A percentile compares a stretch with the other conserved stretches of the same genome.
phyloP scores from a whole-genome alignment of 805 yeast genomes.

The Kodamaea laetipori region DNA sequence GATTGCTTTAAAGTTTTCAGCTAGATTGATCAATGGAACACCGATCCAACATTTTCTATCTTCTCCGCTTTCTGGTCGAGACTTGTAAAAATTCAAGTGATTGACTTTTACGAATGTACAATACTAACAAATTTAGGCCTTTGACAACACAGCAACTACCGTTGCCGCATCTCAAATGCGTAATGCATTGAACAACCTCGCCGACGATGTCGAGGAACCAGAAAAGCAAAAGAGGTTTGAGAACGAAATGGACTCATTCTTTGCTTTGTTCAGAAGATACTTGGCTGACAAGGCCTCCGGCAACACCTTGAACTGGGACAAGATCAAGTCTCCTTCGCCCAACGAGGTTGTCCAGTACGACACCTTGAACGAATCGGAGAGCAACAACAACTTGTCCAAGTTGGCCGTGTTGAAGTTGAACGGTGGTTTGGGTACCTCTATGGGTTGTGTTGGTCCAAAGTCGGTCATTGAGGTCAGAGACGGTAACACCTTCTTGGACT shows the following conservation, averaged over 20 bases:
- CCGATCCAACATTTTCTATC: too few species aligned
- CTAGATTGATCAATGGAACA: too few species aligned
- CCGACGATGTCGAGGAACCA: slow-evolving; percentile 71
- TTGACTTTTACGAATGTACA: too few species aligned
- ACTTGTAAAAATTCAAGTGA: too few species aligned
- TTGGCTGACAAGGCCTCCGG: slow-evolving; percentile 86
- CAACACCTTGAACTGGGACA: slow-evolving; percentile 87
- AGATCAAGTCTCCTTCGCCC: slow-evolving; percentile 85
- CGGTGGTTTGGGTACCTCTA: slow-evolving; percentile 98
- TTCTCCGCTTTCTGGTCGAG: too few species aligned
- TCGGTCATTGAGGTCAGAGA: slow-evolving; percentile 98
- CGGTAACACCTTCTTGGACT: slow-evolving; percentile 94
- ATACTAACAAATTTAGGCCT: slow-evolving; percentile 58
- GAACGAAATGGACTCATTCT: slow-evolving; percentile 91
- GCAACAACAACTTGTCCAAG: slow-evolving; percentile 59
- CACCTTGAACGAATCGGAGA: slow-evolving; percentile 40
- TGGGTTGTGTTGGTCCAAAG: slow-evolving; percentile 99
- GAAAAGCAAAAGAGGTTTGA: slow-evolving; percentile 64
- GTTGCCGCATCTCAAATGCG: slow-evolving; percentile 98
- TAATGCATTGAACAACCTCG: slow-evolving; percentile 85
- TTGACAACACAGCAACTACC: slow-evolving; percentile 91
- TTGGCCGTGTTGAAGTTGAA: slow-evolving; percentile 94
- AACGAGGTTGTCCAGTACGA: slow-evolving; percentile 87
- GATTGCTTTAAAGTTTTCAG: too few species aligned
- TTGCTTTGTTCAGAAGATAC: slow-evolving; percentile 90